Evolutionary conservation across 2,329 filamentous ascomycete species (phyloP).

Genomic region (Aspergillus fumigatiaffinis): DNA sequence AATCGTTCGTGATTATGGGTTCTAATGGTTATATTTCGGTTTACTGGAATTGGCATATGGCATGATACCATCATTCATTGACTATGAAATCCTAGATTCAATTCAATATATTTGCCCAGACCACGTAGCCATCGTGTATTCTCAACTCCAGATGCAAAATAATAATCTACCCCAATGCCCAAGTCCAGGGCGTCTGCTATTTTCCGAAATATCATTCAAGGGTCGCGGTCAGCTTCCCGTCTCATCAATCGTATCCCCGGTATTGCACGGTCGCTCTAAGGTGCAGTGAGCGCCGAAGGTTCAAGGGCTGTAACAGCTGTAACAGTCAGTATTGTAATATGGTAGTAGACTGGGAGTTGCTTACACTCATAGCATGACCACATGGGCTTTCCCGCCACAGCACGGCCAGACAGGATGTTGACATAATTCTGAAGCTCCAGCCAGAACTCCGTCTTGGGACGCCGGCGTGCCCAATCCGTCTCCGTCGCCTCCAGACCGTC

Average conservation of each 20-base stretch:
- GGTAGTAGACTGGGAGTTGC: too few relatives aligned
- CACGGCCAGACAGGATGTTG: conserved; percentile 75
- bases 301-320: neutral
- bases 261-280: neutral
- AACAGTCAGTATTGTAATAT: neutral
- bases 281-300: neutral
- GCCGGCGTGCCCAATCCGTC: conserved; percentile 88
- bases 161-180: neutral
- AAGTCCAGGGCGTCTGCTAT: neutral
- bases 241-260: neutral
- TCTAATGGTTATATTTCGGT: neutral
- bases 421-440: conserved; percentile 73
- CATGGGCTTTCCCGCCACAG: conserved; percentile 29
- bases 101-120: neutral
- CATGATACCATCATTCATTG: neutral
- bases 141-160: neutral
- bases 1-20: neutral
- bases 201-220: neutral
- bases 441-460: conserved; percentile 86
- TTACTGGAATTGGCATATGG: too few relatives aligned
- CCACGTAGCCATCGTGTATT: neutral
- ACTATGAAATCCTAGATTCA: neutral
- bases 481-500: conserved; percentile 72
- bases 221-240: neutral
- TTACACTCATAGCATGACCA: conserved; percentile 30